Conservation (phyloP, 768 basidiomycete genomes). For the Rickenella mellea region DNA sequence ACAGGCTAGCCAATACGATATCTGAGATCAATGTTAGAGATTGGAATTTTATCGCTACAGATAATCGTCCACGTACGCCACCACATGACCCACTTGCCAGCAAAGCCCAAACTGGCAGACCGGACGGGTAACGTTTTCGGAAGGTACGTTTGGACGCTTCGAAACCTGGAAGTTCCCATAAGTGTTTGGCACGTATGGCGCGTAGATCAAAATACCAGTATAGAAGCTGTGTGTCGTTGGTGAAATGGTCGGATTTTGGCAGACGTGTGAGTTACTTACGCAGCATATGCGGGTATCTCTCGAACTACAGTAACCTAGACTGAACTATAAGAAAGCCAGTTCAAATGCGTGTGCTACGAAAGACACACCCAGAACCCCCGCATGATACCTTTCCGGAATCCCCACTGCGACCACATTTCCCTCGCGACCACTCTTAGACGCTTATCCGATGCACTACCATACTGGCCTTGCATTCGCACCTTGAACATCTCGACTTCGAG, state of each 20-base stretch:
- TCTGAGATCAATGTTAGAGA: constrained; percentile 26
- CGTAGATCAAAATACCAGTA: constrained; percentile 30
- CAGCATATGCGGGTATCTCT: constrained; percentile 96
- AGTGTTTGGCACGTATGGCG: not conserved
- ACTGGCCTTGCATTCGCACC: constrained; percentile 95
- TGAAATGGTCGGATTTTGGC: not conserved
- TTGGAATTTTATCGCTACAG: constrained; percentile 3
- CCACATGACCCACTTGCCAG: constrained; percentile 77
- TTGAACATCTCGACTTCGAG: constrained; percentile 92
- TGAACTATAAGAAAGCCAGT: not conserved
- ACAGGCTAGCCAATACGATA: constrained; percentile 90
- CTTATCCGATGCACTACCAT: constrained; percentile 74
- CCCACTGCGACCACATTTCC: constrained; percentile 86
- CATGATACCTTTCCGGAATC: constrained; percentile 86
- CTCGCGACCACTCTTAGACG: constrained; percentile 56
- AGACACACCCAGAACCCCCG: constrained; percentile 84
- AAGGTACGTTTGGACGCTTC: constrained; percentile 85
- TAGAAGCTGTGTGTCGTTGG: constrained; percentile 44
- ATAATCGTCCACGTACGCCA: constrained; percentile 54
- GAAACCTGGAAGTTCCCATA: constrained; percentile 45
- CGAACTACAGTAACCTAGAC: constrained; percentile 76
- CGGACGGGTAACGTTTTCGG: constrained; percentile 45
- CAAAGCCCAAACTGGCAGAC: constrained; percentile 79
- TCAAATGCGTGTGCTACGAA: not conserved
- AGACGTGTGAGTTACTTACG: constrained; percentile 32